Evolutionary conservation across 129 eudicot species (phyloP).

Genomic region (Flaveria sonorensis): DNA sequence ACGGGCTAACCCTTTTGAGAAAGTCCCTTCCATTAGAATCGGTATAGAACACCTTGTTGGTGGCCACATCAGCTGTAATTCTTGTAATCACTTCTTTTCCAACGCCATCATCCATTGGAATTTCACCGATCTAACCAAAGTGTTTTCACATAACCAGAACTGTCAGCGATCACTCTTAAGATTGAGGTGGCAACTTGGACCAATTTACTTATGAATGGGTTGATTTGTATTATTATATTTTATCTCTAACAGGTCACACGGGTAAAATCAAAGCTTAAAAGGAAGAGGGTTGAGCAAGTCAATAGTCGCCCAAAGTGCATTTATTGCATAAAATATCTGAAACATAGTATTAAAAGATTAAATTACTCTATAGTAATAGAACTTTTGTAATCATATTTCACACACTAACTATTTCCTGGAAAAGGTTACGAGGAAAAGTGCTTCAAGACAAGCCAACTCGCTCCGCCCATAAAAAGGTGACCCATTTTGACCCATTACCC

Average conservation of each 20-base stretch:
- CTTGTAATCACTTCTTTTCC: slow-evolving; percentile 91
- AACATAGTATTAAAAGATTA: too few relatives aligned
- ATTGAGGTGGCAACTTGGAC: not conserved
- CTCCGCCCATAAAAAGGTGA: not conserved
- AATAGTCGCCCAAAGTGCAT: not conserved
- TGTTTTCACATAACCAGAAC: slow-evolving; percentile 7
- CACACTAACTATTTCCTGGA: not conserved
- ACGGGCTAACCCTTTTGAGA: slow-evolving; percentile 58
- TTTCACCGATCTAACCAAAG: slow-evolving; percentile 69
- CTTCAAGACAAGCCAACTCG: not conserved
- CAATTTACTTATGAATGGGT: not conserved
- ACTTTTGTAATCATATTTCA: not conserved
- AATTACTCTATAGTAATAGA: too few relatives aligned
- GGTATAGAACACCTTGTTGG: slow-evolving; percentile 73
- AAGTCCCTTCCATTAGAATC: slow-evolving; percentile 93
- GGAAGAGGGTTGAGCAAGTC: not conserved
- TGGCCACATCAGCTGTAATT: slow-evolving; percentile 70
- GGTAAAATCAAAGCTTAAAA: too few relatives aligned
- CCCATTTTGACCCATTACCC: not conserved
- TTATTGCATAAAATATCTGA: not conserved
- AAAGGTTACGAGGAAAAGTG: not conserved
- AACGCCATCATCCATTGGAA: slow-evolving; percentile 61
- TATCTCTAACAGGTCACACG: not conserved
- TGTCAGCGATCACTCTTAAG: slow-evolving; percentile 5
- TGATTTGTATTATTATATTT: not conserved